phyloP scores from a whole-genome alignment of 306 rosid species.

The Cyclanthera cordifolia region DNA sequence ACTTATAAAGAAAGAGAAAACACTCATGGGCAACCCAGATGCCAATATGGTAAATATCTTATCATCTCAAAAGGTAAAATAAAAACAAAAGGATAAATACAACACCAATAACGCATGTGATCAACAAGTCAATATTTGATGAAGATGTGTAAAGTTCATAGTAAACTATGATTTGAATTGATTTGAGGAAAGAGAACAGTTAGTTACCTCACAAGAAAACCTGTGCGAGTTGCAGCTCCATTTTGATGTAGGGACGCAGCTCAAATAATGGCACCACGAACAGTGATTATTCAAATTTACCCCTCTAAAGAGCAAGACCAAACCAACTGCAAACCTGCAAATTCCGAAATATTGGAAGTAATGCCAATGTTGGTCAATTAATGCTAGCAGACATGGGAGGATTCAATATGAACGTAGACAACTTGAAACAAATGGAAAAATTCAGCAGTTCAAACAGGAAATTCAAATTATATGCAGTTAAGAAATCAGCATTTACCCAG shows the following conservation, averaged over 20 bases:
- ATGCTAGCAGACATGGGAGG: no score
- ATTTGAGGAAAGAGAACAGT: not conserved
- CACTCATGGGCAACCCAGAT: no score
- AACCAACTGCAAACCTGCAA: constrained; percentile 9
- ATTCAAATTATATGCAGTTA: not conserved
- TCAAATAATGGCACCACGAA: constrained; percentile 19
- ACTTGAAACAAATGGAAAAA: no score
- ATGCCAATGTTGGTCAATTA: no score
- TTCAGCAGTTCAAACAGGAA: not conserved
- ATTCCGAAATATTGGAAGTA: no score
- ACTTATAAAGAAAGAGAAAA: no score
- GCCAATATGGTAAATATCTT: no score
- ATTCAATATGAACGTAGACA: no score
- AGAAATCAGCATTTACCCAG: constrained; percentile 8
- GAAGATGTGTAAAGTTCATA: not conserved
- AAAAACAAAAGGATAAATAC: no score
- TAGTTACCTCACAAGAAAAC: constrained; percentile 12
- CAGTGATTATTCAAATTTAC: constrained; percentile 14
- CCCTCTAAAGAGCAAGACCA: constrained; percentile 12
- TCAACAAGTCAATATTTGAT: not conserved
- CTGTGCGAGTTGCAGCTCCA: constrained; percentile 11
- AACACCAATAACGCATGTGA: no score
- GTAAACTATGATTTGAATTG: not conserved
- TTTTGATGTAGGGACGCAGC: constrained; percentile 14
- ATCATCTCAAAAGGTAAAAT: no score